These are phyloP conservation scores for Kodamaea lidongshanica DNA, from an alignment of 805 yeast genomes.

Conservation along the genomic window DNA sequence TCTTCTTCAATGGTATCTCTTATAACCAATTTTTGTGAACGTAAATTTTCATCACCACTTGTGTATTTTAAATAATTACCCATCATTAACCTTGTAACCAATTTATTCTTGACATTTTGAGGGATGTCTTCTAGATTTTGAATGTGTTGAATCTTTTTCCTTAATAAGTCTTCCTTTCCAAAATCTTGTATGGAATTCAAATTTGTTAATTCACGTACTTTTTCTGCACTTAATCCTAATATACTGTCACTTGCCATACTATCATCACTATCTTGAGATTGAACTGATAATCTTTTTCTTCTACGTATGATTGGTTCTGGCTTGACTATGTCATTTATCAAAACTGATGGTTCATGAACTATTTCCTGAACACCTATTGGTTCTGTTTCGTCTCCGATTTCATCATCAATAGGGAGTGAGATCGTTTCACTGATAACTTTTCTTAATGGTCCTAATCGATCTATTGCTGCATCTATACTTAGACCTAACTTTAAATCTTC, in stretches of 20 bases:
- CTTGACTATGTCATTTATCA: conserved; percentile 46
- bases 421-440: conserved; percentile 43
- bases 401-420: conserved; percentile 46
- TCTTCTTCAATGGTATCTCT: conserved; percentile 10
- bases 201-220: conserved; percentile 31
- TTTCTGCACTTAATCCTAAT: conserved; percentile 33
- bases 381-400: conserved; percentile 31
- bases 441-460: conserved; percentile 43
- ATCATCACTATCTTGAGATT: conserved; percentile 9
- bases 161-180: conserved; percentile 32
- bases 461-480: conserved; percentile 46
- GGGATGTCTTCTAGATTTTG: conserved; percentile 30
- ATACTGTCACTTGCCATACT: conserved; percentile 22
- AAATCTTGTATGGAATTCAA: conserved; percentile 33
- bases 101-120: conserved; percentile 40
- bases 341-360: conserved; percentile 41
- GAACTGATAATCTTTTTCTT: conserved; percentile 4
- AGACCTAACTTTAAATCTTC: conserved; percentile 41
- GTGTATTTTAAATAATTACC: conserved; percentile 53
- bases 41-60: conserved; percentile 26
- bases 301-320: conserved; percentile 27
- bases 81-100: conserved; percentile 65
- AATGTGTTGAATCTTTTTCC: conserved; percentile 46
- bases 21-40: no score
- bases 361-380: conserved; percentile 52